A percentile compares a stretch with the other conserved stretches of the same genome.
phyloP scores from a whole-genome alignment of 768 basidiomycete genomes.

The Lactarius trivialis region DNA sequence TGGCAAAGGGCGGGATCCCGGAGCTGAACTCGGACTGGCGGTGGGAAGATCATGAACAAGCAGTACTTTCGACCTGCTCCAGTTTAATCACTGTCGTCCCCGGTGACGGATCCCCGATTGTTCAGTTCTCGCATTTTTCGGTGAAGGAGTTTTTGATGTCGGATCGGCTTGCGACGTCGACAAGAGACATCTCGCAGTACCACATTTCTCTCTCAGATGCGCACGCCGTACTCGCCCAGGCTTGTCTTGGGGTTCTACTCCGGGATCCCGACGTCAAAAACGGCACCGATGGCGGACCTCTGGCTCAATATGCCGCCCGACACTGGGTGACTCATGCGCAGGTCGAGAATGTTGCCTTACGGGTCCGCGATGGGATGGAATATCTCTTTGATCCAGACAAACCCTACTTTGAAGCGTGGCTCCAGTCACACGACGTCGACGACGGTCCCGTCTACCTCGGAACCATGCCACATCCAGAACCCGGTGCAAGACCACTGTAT shows the following conservation, averaged over 20 bases:
- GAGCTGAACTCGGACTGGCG: neutral
- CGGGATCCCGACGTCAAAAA: neutral
- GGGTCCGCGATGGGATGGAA: neutral
- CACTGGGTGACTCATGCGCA: neutral
- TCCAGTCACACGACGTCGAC: neutral
- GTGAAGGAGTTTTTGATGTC: neutral
- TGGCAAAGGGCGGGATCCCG: neutral
- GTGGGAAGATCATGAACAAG: neutral
- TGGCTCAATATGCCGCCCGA: neutral
- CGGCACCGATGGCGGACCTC: neutral
- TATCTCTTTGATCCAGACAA: neutral
- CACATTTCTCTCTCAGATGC: neutral
- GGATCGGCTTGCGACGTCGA: neutral
- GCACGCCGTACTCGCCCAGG: neutral
- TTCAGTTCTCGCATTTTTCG: neutral
- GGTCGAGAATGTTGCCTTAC: neutral
- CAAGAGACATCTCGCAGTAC: neutral
- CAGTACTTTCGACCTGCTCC: neutral
- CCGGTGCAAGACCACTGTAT: neutral
- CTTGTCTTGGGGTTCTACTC: neutral
- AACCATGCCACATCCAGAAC: neutral
- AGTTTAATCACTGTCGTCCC: neutral
- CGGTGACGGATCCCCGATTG: neutral
- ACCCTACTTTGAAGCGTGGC: neutral
- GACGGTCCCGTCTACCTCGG: too few relatives aligned